phyloP scores from a whole-genome alignment of 1,284 basidiomycete genomes.

The Trichosporon coremiiforme region DNA sequence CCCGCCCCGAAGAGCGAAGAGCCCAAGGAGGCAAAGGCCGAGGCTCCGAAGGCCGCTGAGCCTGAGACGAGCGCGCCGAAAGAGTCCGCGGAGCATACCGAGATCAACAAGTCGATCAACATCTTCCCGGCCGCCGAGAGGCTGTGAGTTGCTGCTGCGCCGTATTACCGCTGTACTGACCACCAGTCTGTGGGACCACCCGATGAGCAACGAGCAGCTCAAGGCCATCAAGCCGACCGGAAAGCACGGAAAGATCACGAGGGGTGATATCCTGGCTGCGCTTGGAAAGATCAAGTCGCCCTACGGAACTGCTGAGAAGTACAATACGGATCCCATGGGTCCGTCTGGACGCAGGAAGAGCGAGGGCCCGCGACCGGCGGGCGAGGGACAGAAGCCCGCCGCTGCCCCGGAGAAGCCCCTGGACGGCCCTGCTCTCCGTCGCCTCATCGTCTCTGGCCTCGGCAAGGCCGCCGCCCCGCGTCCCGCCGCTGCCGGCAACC shows the following conservation, averaged over 20 bases:
- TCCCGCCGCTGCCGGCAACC: constrained; percentile 39
- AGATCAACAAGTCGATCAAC: constrained; percentile 46
- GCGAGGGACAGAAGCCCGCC: constrained; percentile 14
- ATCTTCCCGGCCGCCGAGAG: constrained; percentile 53
- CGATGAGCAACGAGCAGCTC: constrained; percentile 38
- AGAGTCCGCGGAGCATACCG: constrained; percentile 35
- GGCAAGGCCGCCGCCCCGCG: constrained; percentile 61
- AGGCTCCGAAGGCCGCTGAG: constrained; percentile 12
- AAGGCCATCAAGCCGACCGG: constrained; percentile 66
- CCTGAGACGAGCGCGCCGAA: constrained; percentile 22
- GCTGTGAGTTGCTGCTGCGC: constrained; percentile 42
- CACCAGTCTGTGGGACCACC: constrained; percentile 41
- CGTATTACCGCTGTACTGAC: not conserved
- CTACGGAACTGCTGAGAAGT: constrained; percentile 74
- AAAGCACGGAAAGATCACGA: constrained; percentile 83
- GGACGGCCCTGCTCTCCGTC: constrained; percentile 69
- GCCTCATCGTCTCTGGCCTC: constrained; percentile 71
- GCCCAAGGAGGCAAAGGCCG: constrained; percentile 23
- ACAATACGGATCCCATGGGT: constrained; percentile 57
- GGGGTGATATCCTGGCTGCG: constrained; percentile 81
- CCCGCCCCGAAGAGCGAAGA: constrained; percentile 18
- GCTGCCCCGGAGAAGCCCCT: constrained; percentile 59
- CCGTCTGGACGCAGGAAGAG: constrained; percentile 38
- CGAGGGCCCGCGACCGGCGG: constrained; percentile 21
- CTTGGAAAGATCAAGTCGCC: constrained; percentile 68